Conservation (phyloP, 129 eudicot species). For the carrot (Daucus carota) region DNA sequence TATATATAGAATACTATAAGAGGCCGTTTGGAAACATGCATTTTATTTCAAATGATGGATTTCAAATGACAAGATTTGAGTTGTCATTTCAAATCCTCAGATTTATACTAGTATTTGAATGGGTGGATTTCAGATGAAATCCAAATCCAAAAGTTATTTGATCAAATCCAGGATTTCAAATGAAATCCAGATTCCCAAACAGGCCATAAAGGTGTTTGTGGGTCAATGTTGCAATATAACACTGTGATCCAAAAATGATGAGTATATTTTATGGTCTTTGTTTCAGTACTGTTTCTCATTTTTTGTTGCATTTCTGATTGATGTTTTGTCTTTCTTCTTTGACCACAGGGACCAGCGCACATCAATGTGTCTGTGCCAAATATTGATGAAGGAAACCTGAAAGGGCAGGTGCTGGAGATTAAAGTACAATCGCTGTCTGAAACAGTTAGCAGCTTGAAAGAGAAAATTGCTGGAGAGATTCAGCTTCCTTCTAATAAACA, state of each 20-base stretch:
- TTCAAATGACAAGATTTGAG: no score
- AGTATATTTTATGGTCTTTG: background rate
- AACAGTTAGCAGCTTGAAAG: conserved; percentile 49
- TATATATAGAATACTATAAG: no score
- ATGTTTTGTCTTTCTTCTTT: background rate
- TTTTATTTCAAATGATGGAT: no score
- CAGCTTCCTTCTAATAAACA: conserved; percentile 60
- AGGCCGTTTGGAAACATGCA: no score
- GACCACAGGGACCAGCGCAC: conserved; percentile 66
- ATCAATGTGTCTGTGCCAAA: conserved; percentile 66
- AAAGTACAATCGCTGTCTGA: conserved; percentile 38
- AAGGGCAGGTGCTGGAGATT: conserved; percentile 62
- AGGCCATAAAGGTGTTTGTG: no score
- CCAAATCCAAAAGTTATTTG: no score
- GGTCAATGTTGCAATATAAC: no score
- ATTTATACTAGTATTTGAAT: no score
- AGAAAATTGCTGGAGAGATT: conserved; percentile 49
- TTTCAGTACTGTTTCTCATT: background rate
- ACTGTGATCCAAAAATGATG: background rate
- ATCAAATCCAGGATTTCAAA: no score
- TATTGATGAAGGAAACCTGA: conserved; percentile 77
- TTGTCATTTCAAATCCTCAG: no score
- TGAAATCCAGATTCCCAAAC: no score
- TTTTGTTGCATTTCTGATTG: background rate
- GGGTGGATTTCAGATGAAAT: no score